Percentiles rank a stretch among this genome's conserved stretches.
Conservation (phyloP, 371 early-diverging fungal species). For the Mortierella sp. region DNA sequence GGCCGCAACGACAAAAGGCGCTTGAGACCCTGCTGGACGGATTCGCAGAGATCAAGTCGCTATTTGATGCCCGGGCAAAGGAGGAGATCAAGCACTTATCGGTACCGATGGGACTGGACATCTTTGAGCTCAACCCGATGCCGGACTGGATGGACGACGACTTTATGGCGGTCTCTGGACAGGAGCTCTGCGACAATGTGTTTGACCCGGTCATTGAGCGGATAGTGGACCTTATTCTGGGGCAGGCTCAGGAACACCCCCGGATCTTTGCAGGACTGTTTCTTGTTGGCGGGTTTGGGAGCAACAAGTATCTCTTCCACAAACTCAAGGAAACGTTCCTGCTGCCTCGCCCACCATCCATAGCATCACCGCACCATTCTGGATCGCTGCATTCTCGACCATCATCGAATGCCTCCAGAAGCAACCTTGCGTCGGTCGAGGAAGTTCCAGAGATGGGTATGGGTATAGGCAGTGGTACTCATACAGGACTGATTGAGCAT, state of each 20-base stretch:
- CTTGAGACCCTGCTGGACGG: slow-evolving; percentile 51
- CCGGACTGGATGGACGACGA: slow-evolving; percentile 52
- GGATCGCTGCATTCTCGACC: neutral
- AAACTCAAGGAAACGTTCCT: slow-evolving; percentile 44
- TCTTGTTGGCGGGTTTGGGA: slow-evolving; percentile 73
- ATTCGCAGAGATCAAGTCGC: slow-evolving; percentile 49
- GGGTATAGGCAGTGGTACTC: slow-evolving; percentile 11
- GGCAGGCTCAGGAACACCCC: slow-evolving; percentile 62
- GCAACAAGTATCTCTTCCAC: slow-evolving; percentile 68
- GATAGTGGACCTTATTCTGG: slow-evolving; percentile 64
- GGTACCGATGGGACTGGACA: slow-evolving; percentile 52
- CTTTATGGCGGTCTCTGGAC: slow-evolving; percentile 48
- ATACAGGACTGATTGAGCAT: slow-evolving; percentile 34
- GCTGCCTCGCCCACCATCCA: slow-evolving; percentile 27
- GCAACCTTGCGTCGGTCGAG: neutral
- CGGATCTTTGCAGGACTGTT: slow-evolving; percentile 65
- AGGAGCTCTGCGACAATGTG: slow-evolving; percentile 58
- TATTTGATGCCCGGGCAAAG: slow-evolving; percentile 33
- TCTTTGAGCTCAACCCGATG: slow-evolving; percentile 35
- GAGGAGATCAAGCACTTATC: slow-evolving; percentile 45
- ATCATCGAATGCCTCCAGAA: neutral
- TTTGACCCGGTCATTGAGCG: slow-evolving; percentile 73
- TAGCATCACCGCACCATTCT: neutral
- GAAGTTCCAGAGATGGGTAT: slow-evolving; percentile 14
- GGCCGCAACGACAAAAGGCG: slow-evolving; percentile 48